A percentile compares a stretch with the other conserved stretches of the same genome.
These are phyloP conservation scores for Seiridium cupressi DNA, from an alignment of 2,329 filamentous ascomycete species.

Conservation along the genomic window DNA sequence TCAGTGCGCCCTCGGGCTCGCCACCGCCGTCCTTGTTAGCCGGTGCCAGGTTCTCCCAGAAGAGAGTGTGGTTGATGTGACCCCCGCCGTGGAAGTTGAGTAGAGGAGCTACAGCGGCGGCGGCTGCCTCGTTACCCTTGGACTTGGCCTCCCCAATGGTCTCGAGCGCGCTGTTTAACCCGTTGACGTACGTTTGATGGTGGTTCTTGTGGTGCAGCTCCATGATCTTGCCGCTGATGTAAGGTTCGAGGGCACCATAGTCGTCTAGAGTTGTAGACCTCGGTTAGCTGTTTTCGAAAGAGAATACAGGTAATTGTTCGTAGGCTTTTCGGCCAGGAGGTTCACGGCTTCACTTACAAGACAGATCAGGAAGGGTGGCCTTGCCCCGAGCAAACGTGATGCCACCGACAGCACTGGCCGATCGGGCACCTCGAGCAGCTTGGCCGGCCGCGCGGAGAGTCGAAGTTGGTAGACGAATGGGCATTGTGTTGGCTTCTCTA, in stretches of 20 bases:
- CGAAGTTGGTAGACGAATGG: constrained; percentile 5
- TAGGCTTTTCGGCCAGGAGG: no score
- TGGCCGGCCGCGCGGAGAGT: constrained; percentile 10
- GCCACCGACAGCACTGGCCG: constrained; percentile 9
- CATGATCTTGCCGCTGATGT: constrained; percentile 79
- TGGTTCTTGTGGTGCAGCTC: constrained; percentile 81
- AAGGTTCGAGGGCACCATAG: constrained; percentile 88
- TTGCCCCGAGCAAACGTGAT: constrained; percentile 12
- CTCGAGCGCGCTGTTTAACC: constrained; percentile 69
- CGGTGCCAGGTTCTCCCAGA: constrained; percentile 68
- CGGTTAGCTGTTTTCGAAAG: not conserved
- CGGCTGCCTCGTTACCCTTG: constrained; percentile 40
- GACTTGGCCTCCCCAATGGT: constrained; percentile 60
- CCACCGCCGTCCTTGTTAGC: constrained; percentile 36
- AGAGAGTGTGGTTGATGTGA: constrained; percentile 65
- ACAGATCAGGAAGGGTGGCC: constrained; percentile 15
- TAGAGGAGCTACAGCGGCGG: constrained; percentile 26
- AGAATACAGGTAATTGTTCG: no score
- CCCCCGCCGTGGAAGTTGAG: constrained; percentile 68
- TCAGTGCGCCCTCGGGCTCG: constrained; percentile 46
- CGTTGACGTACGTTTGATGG: constrained; percentile 80
- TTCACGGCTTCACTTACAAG: constrained; percentile 37
- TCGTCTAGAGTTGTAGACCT: constrained; percentile 63
- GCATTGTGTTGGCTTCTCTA: constrained; percentile 1
- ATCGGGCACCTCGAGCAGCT: constrained; percentile 7